Base-by-base conservation (phyloP, 2,329 filamentous ascomycete species). In the Septoria petroselini region DNA sequence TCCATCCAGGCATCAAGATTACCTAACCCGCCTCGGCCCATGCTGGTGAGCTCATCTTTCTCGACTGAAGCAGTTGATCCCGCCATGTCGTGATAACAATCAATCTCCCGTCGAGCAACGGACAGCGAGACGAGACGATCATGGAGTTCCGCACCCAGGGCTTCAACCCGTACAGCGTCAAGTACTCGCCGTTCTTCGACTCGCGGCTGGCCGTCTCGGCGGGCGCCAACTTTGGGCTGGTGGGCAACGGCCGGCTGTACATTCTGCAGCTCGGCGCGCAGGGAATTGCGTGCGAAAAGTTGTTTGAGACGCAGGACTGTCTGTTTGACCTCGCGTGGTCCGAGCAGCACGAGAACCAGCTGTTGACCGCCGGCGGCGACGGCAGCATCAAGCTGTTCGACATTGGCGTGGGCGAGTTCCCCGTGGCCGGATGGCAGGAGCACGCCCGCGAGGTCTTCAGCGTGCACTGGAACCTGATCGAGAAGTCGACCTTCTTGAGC, bases 171-270 rank as follows among this genome's bases (percentile, higher is more conserved):
- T 96, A 95, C 73, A 88, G 88, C 61, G 90, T 96, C 71, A 95
- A 96, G 73, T 98, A 97, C 77, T 97, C 91, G 48, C 93, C 93
- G 5, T 98, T 96, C 76, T 95, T 94, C 75, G 93, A 97, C 74
- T 93, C 88, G 59, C 84, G 91, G 57, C 83, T 98, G 58, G 91
- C 91, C 50, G 90, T 96, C 62, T 88, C 88, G 23, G 80, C 87
- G 1, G 86, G 90, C n/a, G 83, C 91, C 57, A 97, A 98, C 76
- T 98, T 93, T 73, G 93, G 93, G 31, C 86, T 98, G 31, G 91
- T 98, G 29, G 93, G 93, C 40, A 98, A 98, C 74, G 93, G 93
- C 8, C 83, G 91, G 35, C 73, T 97, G 1, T 97, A 88, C 66
- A 83, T 91, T 50, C 77, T 97, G 19, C 86, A 85, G 23, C 73